Conservation (phyloP, 495 filamentous ascomycete species). For the Sporormia fimetaria region DNA sequence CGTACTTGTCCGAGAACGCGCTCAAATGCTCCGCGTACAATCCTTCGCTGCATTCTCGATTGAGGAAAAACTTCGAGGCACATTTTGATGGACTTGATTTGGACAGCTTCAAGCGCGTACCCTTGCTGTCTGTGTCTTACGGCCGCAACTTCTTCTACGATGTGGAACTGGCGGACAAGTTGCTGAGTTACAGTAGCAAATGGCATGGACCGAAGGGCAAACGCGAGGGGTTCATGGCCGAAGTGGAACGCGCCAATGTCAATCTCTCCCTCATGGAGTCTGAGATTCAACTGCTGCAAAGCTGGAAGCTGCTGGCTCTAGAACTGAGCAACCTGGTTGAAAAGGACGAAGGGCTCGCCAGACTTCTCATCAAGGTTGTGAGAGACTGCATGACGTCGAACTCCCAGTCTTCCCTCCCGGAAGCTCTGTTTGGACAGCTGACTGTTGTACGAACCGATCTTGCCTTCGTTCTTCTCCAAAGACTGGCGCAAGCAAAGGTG, state of each 20-base stretch:
- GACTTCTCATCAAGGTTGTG: conserved; percentile 54
- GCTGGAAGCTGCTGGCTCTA: conserved; percentile 80
- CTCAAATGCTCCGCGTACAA: conserved; percentile 71
- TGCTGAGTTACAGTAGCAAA: conserved; percentile 62
- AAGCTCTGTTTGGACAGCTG: conserved; percentile 61
- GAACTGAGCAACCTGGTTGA: conserved; percentile 66
- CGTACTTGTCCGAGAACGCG: conserved; percentile 63
- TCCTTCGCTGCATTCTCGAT: conserved; percentile 67
- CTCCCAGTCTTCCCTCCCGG: conserved; percentile 49
- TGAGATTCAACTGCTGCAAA: conserved; percentile 74
- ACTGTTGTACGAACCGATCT: conserved; percentile 62
- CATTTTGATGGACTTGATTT: conserved; percentile 61
- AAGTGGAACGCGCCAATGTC: conserved; percentile 74
- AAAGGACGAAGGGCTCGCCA: conserved; percentile 49
- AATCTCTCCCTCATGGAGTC: conserved; percentile 87
- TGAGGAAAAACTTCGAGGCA: conserved; percentile 71
- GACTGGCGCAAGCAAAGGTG: conserved; percentile 53
- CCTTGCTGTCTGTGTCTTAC: conserved; percentile 47
- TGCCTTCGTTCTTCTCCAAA: conserved; percentile 63
- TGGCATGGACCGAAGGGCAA: conserved; percentile 58
- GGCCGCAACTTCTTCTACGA: conserved; percentile 77
- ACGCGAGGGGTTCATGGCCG: conserved; percentile 61
- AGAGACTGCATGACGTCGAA: conserved; percentile 63
- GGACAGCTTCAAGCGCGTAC: conserved; percentile 64
- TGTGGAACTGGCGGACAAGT: conserved; percentile 53